These are phyloP conservation scores for Haplosporangium sp. DNA, from an alignment of 371 early-diverging fungal genomes.

Conservation along the genomic window DNA sequence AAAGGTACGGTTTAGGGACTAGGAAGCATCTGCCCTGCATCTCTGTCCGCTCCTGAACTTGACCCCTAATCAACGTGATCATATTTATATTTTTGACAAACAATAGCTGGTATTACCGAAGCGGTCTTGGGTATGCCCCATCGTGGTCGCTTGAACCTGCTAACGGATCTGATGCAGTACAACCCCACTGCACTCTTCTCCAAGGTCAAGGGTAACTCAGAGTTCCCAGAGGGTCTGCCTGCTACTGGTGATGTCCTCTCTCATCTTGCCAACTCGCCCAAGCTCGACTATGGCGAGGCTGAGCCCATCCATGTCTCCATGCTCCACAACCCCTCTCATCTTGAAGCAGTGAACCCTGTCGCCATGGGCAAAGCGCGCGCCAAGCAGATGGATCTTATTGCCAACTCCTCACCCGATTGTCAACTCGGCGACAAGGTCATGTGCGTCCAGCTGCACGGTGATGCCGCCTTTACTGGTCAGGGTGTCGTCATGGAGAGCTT, in stretches of 20 bases:
- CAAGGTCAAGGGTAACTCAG: conserved; percentile 92
- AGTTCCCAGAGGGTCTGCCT: conserved; percentile 81
- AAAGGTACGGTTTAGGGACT: conserved; percentile 43
- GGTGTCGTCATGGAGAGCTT: conserved; percentile 97
- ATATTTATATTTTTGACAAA: background rate
- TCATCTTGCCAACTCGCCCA: conserved; percentile 81
- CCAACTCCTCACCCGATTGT: conserved; percentile 73
- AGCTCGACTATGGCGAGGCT: conserved; percentile 73
- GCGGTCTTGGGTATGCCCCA: conserved; percentile 96
- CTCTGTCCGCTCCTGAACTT: too few species aligned
- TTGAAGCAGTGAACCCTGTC: conserved; percentile 96
- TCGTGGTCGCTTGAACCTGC: conserved; percentile 94
- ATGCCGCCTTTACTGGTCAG: conserved; percentile 90
- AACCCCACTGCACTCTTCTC: conserved; percentile 86
- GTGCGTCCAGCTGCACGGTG: conserved; percentile 95
- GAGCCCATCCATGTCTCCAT: conserved; percentile 81
- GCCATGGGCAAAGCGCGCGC: conserved; percentile 95
- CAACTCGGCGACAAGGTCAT: conserved; percentile 89
- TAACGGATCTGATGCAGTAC: conserved; percentile 86
- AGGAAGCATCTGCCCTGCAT: too few species aligned
- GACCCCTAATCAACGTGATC: too few species aligned
- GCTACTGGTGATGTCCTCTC: conserved; percentile 94
- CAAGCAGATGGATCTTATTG: conserved; percentile 86
- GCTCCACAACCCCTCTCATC: conserved; percentile 94
- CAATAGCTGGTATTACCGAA: conserved; percentile 81